Evolutionary conservation across 257 asterid genomes (phyloP).

Genomic region (Mitragyna speciosa): DNA sequence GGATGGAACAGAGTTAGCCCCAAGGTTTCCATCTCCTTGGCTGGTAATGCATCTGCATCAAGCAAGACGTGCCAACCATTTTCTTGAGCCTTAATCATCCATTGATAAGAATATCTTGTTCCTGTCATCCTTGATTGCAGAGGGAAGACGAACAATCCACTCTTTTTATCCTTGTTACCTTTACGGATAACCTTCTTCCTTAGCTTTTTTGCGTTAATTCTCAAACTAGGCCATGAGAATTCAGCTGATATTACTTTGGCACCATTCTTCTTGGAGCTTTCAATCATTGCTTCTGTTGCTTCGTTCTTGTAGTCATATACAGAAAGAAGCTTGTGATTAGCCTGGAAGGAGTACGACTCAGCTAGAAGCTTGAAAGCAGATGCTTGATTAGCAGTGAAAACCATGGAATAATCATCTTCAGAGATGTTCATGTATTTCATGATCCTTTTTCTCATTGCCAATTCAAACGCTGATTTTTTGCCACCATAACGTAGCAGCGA

Average conservation of each 20-base stretch:
- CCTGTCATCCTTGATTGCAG: conserved; percentile 77
- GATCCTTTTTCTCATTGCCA: conserved; percentile 47
- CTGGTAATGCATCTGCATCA: conserved; percentile 75
- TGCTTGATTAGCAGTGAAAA: conserved; percentile 68
- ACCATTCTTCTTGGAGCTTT: conserved; percentile 41
- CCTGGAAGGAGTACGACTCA: conserved; percentile 60
- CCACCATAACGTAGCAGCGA: conserved; percentile 44
- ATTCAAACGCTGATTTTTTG: conserved; percentile 49
- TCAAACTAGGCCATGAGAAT: conserved; percentile 72
- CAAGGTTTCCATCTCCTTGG: conserved; percentile 85
- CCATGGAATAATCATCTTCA: conserved; percentile 64
- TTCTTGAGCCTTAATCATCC: conserved; percentile 82
- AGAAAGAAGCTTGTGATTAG: conserved; percentile 46
- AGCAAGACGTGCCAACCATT: conserved; percentile 83
- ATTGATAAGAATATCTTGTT: conserved; percentile 60
- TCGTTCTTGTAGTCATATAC: conserved; percentile 67
- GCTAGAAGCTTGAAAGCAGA: conserved; percentile 72
- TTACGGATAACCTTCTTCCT: conserved; percentile 44
- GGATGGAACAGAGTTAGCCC: conserved; percentile 80
- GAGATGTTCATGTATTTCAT: conserved; percentile 59
- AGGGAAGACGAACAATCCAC: conserved; percentile 72
- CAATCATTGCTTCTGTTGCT: conserved; percentile 51
- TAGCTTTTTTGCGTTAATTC: conserved; percentile 49
- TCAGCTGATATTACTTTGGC: conserved; percentile 51
- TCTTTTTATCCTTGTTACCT: conserved; percentile 27